phyloP scores from a whole-genome alignment of 441 rosid genomes.

The Populus hybrid region DNA sequence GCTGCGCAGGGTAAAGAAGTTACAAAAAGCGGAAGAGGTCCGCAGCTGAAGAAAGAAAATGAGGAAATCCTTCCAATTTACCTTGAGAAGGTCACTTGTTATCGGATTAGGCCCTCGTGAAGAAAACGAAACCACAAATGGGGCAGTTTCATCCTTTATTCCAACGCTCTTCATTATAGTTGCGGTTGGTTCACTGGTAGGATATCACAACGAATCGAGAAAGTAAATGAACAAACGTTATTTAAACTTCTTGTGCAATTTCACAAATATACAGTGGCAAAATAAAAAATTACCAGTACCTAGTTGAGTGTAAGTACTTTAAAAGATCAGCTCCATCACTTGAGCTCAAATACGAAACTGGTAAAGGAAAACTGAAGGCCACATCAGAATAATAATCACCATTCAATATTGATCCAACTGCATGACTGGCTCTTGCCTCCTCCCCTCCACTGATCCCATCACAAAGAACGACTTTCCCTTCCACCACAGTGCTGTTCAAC shows the following conservation, averaged over 20 bases:
- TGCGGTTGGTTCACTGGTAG: slow-evolving; percentile 35
- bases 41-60: neutral
- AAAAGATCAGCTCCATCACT: slow-evolving; percentile 9
- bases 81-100: slow-evolving; percentile 45
- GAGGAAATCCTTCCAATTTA: neutral
- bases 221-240: neutral
- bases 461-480: slow-evolving; percentile 66
- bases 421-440: slow-evolving; percentile 51
- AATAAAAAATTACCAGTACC: slow-evolving; percentile 18
- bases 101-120: slow-evolving; percentile 51
- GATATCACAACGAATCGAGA: neutral
- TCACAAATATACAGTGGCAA: neutral
- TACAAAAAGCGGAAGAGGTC: neutral
- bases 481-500: slow-evolving; percentile 35
- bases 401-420: slow-evolving; percentile 42
- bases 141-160: slow-evolving; percentile 25
- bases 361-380: slow-evolving; percentile 28
- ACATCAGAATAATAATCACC: slow-evolving; percentile 16
- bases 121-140: slow-evolving; percentile 41
- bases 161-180: slow-evolving; percentile 29
- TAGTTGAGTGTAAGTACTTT: slow-evolving; percentile 28
- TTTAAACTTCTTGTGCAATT: neutral
- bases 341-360: slow-evolving; percentile 17
- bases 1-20: slow-evolving; percentile 24
- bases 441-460: slow-evolving; percentile 47